These are phyloP conservation scores for Aspergillus sp. DNA, from an alignment of 2,329 filamentous ascomycete species.

Conservation along the genomic window DNA sequence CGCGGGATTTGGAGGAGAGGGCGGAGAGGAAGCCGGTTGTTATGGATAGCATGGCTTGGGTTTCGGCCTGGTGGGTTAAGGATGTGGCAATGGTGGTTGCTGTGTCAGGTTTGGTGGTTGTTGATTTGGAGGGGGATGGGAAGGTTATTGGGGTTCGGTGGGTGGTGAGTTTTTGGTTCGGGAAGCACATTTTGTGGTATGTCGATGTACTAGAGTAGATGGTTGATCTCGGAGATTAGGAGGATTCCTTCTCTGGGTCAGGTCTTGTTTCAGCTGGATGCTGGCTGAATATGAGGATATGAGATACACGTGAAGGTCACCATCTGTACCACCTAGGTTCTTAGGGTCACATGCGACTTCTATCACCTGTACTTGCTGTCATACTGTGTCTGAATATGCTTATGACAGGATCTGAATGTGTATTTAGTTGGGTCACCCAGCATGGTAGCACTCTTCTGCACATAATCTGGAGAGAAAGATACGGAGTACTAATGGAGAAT, in stretches of 20 bases:
- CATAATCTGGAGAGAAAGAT: too few relatives aligned
- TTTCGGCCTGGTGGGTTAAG: neutral
- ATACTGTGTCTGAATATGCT: too few relatives aligned
- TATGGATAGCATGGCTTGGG: conserved; percentile 17
- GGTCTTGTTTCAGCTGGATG: neutral
- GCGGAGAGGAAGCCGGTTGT: conserved; percentile 25
- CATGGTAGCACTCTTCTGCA: too few relatives aligned
- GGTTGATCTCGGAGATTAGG: too few relatives aligned
- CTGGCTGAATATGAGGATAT: neutral
- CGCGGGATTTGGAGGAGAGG: conserved; percentile 22
- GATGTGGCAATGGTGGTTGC: neutral
- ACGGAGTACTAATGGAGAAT: too few relatives aligned
- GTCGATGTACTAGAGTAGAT: too few relatives aligned
- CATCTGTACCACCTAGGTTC: neutral
- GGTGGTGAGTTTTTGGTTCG: too few relatives aligned
- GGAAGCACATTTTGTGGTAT: too few relatives aligned
- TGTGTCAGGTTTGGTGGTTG: neutral
- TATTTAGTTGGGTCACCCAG: too few relatives aligned
- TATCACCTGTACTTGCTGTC: neutral
- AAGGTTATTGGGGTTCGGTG: too few relatives aligned
- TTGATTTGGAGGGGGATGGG: neutral
- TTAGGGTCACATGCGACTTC: neutral
- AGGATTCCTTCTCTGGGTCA: too few relatives aligned
- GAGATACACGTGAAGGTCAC: neutral
- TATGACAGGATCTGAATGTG: too few relatives aligned